Base-by-base conservation (phyloP, 2,329 filamentous ascomycete species). In the Fusarium tanahbumbuense region DNA sequence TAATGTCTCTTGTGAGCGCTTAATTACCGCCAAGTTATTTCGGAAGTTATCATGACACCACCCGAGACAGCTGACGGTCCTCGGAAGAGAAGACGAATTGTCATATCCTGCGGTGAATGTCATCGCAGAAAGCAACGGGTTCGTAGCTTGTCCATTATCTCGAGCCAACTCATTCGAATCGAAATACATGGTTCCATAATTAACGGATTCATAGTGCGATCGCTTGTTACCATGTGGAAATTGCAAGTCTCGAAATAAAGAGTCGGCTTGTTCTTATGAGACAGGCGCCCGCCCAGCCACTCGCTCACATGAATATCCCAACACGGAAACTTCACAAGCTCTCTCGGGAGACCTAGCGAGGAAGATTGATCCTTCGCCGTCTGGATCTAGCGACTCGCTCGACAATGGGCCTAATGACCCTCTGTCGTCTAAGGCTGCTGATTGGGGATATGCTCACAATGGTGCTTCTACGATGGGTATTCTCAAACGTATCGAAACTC, bases 51-150 rank as follows among this genome's bases (percentile, higher is more conserved):
- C 41, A 75, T 75, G 67, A 45, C 47, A 30, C 49, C 46, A 8
- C 23, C 15, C 15, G 37, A 41, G 40, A 54, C 47, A 34, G 52
- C 23, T 8, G 46, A 67, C 27, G 67, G 54, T 18, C 56, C 58
- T 12, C 66, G 42, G 59, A 90, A 90, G 78, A 82, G 88, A 69
- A 84, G 86, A 73, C 83, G 88, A 41, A 82, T 88, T 44, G 87
- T 90, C 46, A 88, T 90, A 60, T 89, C 87, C 10, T 91, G 88
- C 71, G 88, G 85, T 13, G 88, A 91, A 75, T 91, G 88, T 70
- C 88, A 90, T 77, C 82, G 88, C 65, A 83, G 88, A 64, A 91
- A 91, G 75, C 87, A 89, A 75, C 88, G 88, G 82, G 86, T 86
- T 50, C 34, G 73, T 64, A 25, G 20, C 20, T 18, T 27, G 40